Base-by-base conservation (phyloP, 2,329 filamentous ascomycete species). In the Fusarium irregulare region DNA sequence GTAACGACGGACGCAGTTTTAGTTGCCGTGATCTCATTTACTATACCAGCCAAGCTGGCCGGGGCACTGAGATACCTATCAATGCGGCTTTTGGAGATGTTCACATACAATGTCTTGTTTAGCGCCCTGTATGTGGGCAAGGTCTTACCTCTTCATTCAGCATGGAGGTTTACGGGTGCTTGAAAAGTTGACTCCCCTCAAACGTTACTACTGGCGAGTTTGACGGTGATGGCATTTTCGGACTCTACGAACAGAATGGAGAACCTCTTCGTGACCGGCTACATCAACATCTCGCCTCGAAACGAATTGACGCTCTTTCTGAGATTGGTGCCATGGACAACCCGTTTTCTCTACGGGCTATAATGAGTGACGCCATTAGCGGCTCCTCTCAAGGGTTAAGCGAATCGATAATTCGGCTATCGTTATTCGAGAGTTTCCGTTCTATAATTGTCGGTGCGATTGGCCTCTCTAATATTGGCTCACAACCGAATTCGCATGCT, bases 341-440 rank as follows among this genome's bases (percentile, higher is more conserved):
- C 41, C 48, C 63, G 58, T 32, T 50, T 40, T 50, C 57, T 37
- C 34, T 32, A 45, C 60, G 46, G 37, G 64, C 53, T 48, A 59
- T 63, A 69, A 57, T 58, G 37, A 45, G 49, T 55, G 64, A 62
- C 47, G n/a, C 64, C 40, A 62, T 62, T 30, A 25, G 56, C 48
- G 53, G 42, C 54, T 56, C 44, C 44, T 37, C 42, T 57, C 13
- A 44, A 46, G 27, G 32, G 20, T n/a, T 49, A 13, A 55, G 48
- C 25, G 21, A 20, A 20, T 20, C 20, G 21, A 55, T 46, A 53
- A 44, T 28, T 58, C 56, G 46, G 64, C 27, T 34, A 44, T 58
- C 48, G 41, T 53, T 42, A 41, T 45, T 73, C 47, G 63, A 74
- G 62, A 66, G 60, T 73, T 73, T 70, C 73, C 67, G 54, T 28